phyloP scores from a whole-genome alignment of 148 eudicot species.

The Mesembryanthemum crystallinum region DNA sequence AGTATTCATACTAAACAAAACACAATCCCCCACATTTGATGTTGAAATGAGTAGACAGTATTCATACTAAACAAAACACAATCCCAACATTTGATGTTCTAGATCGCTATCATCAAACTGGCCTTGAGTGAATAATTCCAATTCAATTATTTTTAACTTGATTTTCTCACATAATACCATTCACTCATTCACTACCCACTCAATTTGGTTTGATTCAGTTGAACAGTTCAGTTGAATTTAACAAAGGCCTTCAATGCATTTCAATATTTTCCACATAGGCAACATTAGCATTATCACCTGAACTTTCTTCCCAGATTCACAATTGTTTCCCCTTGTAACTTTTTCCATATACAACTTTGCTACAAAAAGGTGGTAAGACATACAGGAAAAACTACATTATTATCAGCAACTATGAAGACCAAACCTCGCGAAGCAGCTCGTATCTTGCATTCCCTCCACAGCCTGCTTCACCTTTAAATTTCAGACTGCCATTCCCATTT shows the following conservation, averaged over 20 bases:
- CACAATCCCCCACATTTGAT: no score
- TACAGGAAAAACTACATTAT: not conserved
- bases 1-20: no score
- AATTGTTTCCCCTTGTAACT: not conserved
- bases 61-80: no score
- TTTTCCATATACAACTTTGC: constrained; percentile 7
- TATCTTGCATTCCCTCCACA: constrained; percentile 54
- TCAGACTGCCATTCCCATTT: constrained; percentile 28
- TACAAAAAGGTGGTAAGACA: constrained; percentile 5
- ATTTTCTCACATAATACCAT: no score
- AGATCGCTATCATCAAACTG: no score
- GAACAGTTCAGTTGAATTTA: no score
- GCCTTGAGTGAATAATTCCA: no score
- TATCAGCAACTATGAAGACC: constrained; percentile 43
- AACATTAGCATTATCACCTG: not conserved
- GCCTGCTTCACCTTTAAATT: constrained; percentile 20
- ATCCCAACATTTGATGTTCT: no score
- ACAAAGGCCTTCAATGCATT: constrained; percentile 12
- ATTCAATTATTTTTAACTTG: no score
- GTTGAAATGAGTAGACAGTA: no score
- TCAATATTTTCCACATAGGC: not conserved
- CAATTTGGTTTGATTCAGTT: no score
- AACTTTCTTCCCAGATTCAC: constrained; percentile 8
- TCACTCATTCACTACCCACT: no score
- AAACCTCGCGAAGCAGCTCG: constrained; percentile 76